Evolutionary conservation across 78 protist genomes (phyloP), one percentile per base, ranked within the genome.

Genomic region (Emiliania huxleyi): DNA sequence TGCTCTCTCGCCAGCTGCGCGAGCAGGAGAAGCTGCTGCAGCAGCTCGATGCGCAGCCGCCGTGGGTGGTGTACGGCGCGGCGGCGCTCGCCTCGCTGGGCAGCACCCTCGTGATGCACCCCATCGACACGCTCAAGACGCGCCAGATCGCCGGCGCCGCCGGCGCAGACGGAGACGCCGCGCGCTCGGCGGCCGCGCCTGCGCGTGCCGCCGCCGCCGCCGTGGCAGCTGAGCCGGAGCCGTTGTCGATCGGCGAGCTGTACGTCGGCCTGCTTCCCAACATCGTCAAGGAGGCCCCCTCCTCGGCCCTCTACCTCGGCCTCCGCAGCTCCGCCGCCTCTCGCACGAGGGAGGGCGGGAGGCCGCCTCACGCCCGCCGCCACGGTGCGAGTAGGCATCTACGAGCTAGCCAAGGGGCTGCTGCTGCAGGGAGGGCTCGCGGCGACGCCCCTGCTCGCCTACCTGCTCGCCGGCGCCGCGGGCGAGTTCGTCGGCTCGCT

Each of bases 391-490:
- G n/a, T 81, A 22, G 89, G 89, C 62, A 25, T 87, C 42, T 87
- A 87, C 71, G 91, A 87, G 91, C 35, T 35, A 2, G 45, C 26
- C 33, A 46, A 52, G 35, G 6, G 19, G 43, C 12, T 1, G 71
- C 91, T 87, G 37, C 11, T 33, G 29, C 11, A 4, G n/a, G 8
- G 29, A 33, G 19, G 44, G 44, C 69, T 87, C 55, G 90, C 71
- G 55, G 55, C 5, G 40, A 6, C 21, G 29, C 69, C 52, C 43
- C 38, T 84, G 18, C 35, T 45, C n/a, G 91, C 38, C 49, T 88
- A 88, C 79, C n/a, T 88, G 37, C 21, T 88, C 42, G 73, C 91
- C 15, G 91, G 91, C 73, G 91, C 91, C 35, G 79, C 35, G 29
- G 91, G 91, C 19, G 91, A 88, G 79, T 22, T 15, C 52, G 2